Conservation (phyloP, 768 basidiomycete species). For the Auriscalpium vulgare region DNA sequence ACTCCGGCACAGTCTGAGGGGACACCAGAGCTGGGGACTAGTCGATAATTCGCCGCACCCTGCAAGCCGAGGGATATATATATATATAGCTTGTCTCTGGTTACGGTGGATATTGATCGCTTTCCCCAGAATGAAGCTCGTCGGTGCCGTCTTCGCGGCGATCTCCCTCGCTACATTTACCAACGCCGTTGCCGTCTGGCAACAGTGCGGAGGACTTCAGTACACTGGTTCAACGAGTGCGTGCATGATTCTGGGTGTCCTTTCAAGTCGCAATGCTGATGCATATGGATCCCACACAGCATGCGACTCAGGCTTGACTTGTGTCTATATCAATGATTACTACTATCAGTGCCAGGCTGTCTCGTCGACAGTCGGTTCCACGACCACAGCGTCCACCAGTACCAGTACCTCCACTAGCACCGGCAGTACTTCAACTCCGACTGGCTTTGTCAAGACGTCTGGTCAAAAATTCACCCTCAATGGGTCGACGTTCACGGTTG, state of each 20-base stretch:
- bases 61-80: too few relatives aligned
- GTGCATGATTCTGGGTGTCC: too few relatives aligned
- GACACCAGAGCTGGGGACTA: too few relatives aligned
- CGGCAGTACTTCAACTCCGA: not conserved
- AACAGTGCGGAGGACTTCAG: constrained; percentile 25
- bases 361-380: constrained; percentile 4
- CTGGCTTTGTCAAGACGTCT: constrained; percentile 37
- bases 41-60: too few relatives aligned
- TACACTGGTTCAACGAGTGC: not conserved
- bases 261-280: not conserved
- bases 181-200: constrained; percentile 15
- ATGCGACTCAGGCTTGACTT: constrained; percentile 31
- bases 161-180: constrained; percentile 16
- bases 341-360: constrained; percentile 35
- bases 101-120: too few relatives aligned
- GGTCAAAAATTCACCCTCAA: constrained; percentile 48
- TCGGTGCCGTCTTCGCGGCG: constrained; percentile 15
- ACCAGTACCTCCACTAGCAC: constrained; percentile 8
- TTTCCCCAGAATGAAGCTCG: not conserved
- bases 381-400: not conserved
- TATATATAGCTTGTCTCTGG: too few relatives aligned
- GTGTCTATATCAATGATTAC: constrained; percentile 30
- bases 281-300: constrained; percentile 14
- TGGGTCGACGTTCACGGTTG: constrained; percentile 42
- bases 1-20: too few relatives aligned